phyloP scores from a whole-genome alignment of 441 rosid genomes.

The Jatropha multifida region DNA sequence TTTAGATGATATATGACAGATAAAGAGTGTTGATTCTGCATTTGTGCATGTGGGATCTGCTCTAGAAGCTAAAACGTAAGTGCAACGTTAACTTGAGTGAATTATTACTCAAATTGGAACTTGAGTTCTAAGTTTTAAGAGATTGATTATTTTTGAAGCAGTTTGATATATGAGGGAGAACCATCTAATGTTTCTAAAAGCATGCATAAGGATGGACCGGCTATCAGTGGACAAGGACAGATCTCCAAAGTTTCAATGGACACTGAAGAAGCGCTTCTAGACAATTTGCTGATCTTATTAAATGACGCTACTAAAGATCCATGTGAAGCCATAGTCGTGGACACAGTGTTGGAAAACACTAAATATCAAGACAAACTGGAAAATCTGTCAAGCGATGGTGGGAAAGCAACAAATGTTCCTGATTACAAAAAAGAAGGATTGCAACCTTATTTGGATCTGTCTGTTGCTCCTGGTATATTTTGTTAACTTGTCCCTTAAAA shows the following conservation, averaged over 20 bases:
- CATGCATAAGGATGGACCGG: conserved; percentile 16
- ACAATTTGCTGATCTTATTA: conserved; percentile 15
- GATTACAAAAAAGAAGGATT: conserved; percentile 12
- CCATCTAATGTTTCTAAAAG: conserved; percentile 16
- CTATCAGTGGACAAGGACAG: conserved; percentile 15
- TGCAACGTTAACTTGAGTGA: not conserved
- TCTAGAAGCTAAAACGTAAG: conserved; percentile 29
- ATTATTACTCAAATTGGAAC: not conserved
- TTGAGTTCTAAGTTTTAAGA: not conserved
- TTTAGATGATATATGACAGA: conserved; percentile 30
- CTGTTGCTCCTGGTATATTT: conserved; percentile 34
- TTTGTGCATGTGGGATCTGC: conserved; percentile 6
- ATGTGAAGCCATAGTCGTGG: conserved; percentile 12
- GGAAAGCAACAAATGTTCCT: conserved; percentile 18
- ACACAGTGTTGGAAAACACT: conserved; percentile 15
- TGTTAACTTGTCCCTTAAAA: conserved; percentile 12
- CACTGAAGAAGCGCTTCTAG: conserved; percentile 10
- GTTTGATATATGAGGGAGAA: conserved; percentile 24
- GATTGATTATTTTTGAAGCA: conserved; percentile 14
- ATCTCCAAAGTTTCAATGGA: conserved; percentile 12
- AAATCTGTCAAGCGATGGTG: conserved; percentile 18
- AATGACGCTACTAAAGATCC: conserved; percentile 19
- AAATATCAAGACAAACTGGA: conserved; percentile 24
- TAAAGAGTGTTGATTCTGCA: conserved; percentile 21
- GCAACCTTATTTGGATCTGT: conserved; percentile 25